phyloP scores from a whole-genome alignment of 208 protist genomes.

The Trypanosoma grayi region DNA sequence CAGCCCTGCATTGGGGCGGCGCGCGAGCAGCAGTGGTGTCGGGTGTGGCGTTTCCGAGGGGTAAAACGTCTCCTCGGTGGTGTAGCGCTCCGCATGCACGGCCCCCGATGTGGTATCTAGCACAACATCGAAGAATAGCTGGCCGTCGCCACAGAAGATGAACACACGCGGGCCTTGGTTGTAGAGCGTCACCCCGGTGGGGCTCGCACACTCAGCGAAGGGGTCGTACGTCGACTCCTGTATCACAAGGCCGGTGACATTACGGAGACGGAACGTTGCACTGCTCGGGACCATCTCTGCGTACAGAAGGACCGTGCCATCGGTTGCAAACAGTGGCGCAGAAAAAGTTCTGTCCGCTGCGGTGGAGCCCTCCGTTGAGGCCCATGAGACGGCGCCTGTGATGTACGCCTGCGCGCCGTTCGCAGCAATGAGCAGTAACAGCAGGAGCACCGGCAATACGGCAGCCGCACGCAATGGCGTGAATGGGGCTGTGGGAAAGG shows the following conservation, averaged over 20 bases:
- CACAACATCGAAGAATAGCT: not conserved
- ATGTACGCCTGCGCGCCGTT: not conserved
- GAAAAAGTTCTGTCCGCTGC: not conserved
- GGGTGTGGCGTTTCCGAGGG: not conserved
- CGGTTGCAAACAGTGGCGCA: not conserved
- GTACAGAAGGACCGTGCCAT: not conserved
- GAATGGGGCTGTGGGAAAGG: no score
- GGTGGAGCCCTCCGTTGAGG: not conserved
- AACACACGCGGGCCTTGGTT: not conserved
- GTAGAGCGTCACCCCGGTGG: not conserved
- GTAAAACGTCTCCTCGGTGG: not conserved
- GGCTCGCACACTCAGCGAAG: not conserved
- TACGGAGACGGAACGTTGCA: not conserved
- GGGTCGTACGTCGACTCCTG: not conserved
- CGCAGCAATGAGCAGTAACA: not conserved
- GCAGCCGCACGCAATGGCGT: not conserved
- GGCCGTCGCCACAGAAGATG: constrained; percentile 7
- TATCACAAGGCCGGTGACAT: not conserved
- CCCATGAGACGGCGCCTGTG: not conserved
- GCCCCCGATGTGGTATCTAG: not conserved
- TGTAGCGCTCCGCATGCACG: not conserved
- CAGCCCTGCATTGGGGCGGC: not conserved
- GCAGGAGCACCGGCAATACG: not conserved
- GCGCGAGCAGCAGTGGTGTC: constrained; percentile 1
- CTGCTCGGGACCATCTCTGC: not conserved